phyloP scores from a whole-genome alignment of 495 filamentous ascomycete genomes.

The Penicillium odoratum region DNA sequence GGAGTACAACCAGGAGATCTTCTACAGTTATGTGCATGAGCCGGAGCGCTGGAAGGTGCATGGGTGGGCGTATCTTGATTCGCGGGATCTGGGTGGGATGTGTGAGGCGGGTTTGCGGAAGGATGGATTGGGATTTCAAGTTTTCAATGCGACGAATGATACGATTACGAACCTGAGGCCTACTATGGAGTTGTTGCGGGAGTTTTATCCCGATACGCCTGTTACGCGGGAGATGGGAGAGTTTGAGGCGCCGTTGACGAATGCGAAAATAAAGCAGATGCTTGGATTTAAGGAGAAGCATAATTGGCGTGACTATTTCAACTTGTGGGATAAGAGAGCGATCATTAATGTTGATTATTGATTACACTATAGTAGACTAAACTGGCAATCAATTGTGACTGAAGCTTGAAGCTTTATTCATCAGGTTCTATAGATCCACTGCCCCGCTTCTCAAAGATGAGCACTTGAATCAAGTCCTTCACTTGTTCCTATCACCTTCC shows the following conservation, averaged over 20 bases:
- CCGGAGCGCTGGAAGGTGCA: slow-evolving; percentile 53
- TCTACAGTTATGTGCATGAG: slow-evolving; percentile 51
- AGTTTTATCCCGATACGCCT: slow-evolving; percentile 41
- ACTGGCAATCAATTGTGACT: neutral
- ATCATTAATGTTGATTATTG: neutral
- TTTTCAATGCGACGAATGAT: slow-evolving; percentile 62
- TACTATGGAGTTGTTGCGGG: slow-evolving; percentile 37
- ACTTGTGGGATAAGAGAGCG: slow-evolving; percentile 26
- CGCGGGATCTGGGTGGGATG: slow-evolving; percentile 54
- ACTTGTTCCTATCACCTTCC: no score
- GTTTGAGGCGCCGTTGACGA: slow-evolving; percentile 56
- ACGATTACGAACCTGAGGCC: slow-evolving; percentile 41
- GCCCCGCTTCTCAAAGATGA: no score
- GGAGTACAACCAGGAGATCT: slow-evolving; percentile 49
- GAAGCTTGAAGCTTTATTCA: neutral
- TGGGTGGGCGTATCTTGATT: slow-evolving; percentile 61
- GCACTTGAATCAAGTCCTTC: no score
- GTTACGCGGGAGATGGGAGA: slow-evolving; percentile 52
- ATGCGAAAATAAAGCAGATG: slow-evolving; percentile 55
- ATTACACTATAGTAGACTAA: neutral
- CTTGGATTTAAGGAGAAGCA: slow-evolving; percentile 58
- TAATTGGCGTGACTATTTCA: slow-evolving; percentile 46
- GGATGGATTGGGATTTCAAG: slow-evolving; percentile 54
- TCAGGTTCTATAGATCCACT: no score
- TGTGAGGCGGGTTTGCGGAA: slow-evolving; percentile 19